Conservation (phyloP, 139 green algal genomes). For the Chlamydomonas sp. region DNA sequence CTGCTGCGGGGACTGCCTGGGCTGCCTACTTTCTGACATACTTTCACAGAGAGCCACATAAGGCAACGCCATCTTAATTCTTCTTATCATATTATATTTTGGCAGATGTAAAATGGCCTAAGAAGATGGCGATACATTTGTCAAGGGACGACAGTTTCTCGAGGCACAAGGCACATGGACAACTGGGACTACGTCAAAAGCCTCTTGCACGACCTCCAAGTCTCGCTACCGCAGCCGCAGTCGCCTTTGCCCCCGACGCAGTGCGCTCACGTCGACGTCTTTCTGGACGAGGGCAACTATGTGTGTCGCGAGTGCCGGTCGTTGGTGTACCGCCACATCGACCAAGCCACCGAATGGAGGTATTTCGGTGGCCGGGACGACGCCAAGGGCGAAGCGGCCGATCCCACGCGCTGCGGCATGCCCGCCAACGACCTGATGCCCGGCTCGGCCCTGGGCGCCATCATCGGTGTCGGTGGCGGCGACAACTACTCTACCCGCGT, state of each 20-base stretch:
- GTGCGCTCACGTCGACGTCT: background rate
- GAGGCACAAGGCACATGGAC: too few species aligned
- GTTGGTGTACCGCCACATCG: background rate
- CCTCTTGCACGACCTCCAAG: too few species aligned
- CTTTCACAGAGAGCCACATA: too few species aligned
- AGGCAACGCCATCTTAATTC: too few species aligned
- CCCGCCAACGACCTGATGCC: too few species aligned
- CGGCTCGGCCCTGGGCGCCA: background rate
- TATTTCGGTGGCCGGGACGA: slow-evolving; percentile 1
- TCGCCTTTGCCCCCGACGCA: background rate
- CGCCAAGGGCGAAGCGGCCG: background rate
- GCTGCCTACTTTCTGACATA: too few species aligned
- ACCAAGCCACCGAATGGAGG: slow-evolving; percentile 10
- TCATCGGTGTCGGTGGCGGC: background rate
- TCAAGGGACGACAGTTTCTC: too few species aligned
- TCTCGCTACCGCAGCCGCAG: background rate
- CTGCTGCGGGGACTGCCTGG: too few species aligned
- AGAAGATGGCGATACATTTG: too few species aligned
- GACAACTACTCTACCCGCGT: background rate
- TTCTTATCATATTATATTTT: too few species aligned
- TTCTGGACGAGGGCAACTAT: background rate
- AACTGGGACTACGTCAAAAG: too few species aligned
- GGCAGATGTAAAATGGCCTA: too few species aligned
- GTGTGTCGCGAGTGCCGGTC: background rate
- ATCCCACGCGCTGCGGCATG: slow-evolving; percentile 1